Evolutionary conservation across 2,329 filamentous ascomycete species (phyloP), one percentile per base, ranked within the genome.

Genomic region (Ophiostoma montium): DNA sequence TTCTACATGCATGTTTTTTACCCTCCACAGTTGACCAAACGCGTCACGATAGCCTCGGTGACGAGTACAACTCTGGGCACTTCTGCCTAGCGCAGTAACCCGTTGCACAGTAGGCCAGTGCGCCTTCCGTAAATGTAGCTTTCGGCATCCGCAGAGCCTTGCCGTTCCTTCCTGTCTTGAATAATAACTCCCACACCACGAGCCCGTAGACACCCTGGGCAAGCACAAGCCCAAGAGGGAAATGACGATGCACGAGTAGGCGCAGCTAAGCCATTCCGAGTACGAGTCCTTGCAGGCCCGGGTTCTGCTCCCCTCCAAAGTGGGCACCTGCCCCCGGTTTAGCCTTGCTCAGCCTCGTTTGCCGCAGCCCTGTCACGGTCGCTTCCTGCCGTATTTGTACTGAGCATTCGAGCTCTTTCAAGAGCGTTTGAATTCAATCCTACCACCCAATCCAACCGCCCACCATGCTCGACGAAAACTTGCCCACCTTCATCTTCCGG

Each of bases 401-500:
- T n/a, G n/a, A n/a, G n/a, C n/a, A n/a, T n/a, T n/a, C n/a, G n/a
- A n/a, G n/a, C n/a, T n/a, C n/a, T n/a, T n/a, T n/a, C n/a, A n/a
- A n/a, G n/a, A n/a, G n/a, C n/a, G n/a, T n/a, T n/a, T n/a, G n/a
- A n/a, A n/a, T n/a, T n/a, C 27, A 35, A 10, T 27, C 35, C 13
- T 8, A 2, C 19, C 15, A n/a, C 2, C 23, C 8, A 4, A 27
- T 8, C 32, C 32, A 33, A 5, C 32, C 41, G 9, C n/a, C 32
- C 35, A 30, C 30, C 51, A 95, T 95, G 88, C 76, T 94, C 59
- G 88, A 95, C 79, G 86, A 94, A 64, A 94, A 89, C 65, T 78
- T 95, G n/a, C 89, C 89, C 50, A 87, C 74, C 41, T 81, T 78
- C 60, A 72, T 68, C 57, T 73, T 74, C 61, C 71, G 69, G 54